phyloP scores from a whole-genome alignment of 1,284 basidiomycete genomes.

The Marasmius tenuissimus region DNA sequence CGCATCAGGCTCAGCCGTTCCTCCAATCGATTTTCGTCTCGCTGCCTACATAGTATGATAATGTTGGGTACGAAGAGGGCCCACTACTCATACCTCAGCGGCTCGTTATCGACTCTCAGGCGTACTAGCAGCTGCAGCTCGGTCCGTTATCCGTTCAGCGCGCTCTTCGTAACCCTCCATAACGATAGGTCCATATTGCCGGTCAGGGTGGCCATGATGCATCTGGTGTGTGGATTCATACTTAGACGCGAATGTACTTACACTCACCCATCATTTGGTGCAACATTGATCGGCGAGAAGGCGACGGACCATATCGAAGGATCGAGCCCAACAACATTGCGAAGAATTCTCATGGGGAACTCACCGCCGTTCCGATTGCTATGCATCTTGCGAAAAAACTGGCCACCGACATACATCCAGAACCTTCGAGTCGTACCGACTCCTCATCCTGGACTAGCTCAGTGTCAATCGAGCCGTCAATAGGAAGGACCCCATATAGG shows the following conservation, averaged over 20 bases:
- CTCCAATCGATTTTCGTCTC: too few species aligned
- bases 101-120: too few species aligned
- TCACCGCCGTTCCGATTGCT: not conserved
- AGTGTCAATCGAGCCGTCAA: conserved; percentile 33
- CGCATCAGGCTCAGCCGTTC: too few species aligned
- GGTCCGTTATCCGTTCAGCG: too few species aligned
- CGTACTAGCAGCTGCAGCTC: too few species aligned
- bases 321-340: conserved; percentile 69
- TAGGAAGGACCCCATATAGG: conserved; percentile 40
- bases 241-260: not conserved
- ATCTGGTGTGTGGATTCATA: conserved; percentile 32
- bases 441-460: conserved; percentile 69
- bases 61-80: too few species aligned
- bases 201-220: conserved; percentile 50
- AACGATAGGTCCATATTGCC: conserved; percentile 60
- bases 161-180: conserved; percentile 53
- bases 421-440: conserved; percentile 44
- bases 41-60: too few species aligned
- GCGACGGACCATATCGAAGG: conserved; percentile 53
- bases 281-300: conserved; percentile 61
- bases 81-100: too few species aligned
- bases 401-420: conserved; percentile 56
- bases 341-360: conserved; percentile 48
- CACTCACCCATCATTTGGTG: conserved; percentile 45
- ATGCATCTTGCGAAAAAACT: conserved; percentile 58